Evolutionary conservation across 768 basidiomycete species (phyloP), one percentile per base, ranked within the genome.

Genomic region (Rhizopogon sp.): DNA sequence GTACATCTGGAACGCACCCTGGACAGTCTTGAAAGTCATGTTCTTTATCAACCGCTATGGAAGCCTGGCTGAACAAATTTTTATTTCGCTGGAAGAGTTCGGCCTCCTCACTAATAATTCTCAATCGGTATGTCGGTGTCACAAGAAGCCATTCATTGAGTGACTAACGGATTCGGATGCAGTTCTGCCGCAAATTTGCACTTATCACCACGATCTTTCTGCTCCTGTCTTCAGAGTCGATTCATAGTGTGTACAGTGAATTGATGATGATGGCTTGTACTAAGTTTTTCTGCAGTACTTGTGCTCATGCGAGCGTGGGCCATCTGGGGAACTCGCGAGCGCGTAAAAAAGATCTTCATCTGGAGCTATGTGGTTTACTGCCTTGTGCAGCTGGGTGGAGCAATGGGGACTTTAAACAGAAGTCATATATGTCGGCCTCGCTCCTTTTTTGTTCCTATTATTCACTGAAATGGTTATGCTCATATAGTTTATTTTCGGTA

Each of bases 1-100:
- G 22, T 62, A 57, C 40, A 55, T 63, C 43, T 63, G 62, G 62
- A 13, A 49, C 9, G 52, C 58, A 3, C 60, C 58, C 5, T 59
- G 56, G 60, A 57, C 55, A 6, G 16, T 22, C 7, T 45, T 53
- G 9, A 63, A 57, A 53, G 25, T 42, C 0, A 2, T 53, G 3
- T 63, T 62, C 42, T 52, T 63, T 9, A 13, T 61, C 20, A 60
- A 56, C 42, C 60, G 62, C 28, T 63, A 63, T 37, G 60, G 47
- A 5, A 63, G 60, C 29, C 52, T 63, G 10, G 13, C 62, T 3
- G 50, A 45, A 13, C 60, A 63, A 17, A 56, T 51, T 14, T 20
- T 50, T 29, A 41, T 62, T 3, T 39, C 47, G 6, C 33, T 60
- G 14, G 45, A 52, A 31, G 56, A 54, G 35, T 39, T 39, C 41